Percentiles rank a stretch among this genome's conserved stretches.
These are phyloP conservation scores for Termitomyces sp. DNA, from an alignment of 768 basidiomycete species.

Conservation along the genomic window DNA sequence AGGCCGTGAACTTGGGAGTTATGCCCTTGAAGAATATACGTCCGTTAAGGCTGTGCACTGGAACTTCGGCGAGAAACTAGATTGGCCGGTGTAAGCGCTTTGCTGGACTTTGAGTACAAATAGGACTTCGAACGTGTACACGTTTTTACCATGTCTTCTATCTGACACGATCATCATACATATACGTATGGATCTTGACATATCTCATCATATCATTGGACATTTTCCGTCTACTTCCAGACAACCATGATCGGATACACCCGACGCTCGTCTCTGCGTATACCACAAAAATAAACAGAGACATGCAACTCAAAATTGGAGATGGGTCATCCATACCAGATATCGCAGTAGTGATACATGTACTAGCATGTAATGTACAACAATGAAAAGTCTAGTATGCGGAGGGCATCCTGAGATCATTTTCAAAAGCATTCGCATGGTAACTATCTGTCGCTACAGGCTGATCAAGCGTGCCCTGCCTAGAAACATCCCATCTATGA, in stretches of 20 bases:
- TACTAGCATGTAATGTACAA: neutral
- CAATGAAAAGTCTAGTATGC: neutral
- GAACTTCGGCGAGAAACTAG: slow-evolving; percentile 79
- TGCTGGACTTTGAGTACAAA: neutral
- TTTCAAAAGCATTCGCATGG: neutral
- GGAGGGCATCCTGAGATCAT: neutral
- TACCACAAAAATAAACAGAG: neutral
- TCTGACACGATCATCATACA: neutral
- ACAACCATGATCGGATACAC: neutral
- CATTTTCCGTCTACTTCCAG: neutral
- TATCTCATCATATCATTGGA: too few species aligned
- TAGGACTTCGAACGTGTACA: neutral
- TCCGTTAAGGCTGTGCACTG: slow-evolving; percentile 80
- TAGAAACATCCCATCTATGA: neutral
- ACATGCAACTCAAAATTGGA: neutral
- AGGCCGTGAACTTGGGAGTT: slow-evolving; percentile 83
- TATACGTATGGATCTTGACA: neutral
- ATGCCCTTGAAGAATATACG: slow-evolving; percentile 81
- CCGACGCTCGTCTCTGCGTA: too few species aligned
- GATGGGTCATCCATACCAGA: neutral
- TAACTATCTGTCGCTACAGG: neutral
- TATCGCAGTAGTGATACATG: neutral
- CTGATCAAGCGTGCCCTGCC: neutral
- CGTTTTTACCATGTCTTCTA: neutral
- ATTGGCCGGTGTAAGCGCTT: slow-evolving; percentile 61